Conservation (phyloP, 1,284 basidiomycete genomes). For the Trametes sp. region DNA sequence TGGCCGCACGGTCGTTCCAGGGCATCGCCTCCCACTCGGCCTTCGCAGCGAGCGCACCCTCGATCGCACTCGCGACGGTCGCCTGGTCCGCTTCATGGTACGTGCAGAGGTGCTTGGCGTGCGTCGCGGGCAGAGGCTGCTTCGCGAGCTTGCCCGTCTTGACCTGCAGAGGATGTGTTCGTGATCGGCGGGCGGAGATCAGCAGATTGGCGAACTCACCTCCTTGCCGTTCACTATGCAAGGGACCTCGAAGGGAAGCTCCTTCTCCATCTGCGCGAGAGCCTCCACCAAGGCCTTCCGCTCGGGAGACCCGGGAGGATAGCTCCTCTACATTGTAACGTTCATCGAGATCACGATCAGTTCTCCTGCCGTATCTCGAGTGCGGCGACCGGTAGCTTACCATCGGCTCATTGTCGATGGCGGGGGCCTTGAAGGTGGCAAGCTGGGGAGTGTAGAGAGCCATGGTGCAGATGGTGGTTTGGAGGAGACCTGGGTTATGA, state of each 20-base stretch:
- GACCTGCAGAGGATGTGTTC: constrained; percentile 57
- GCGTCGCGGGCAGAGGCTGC: constrained; percentile 87
- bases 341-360: constrained; percentile 4
- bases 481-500: constrained; percentile 1
- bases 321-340: constrained; percentile 53
- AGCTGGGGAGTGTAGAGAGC: constrained; percentile 66
- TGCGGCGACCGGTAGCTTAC: constrained; percentile 51
- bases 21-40: constrained; percentile 92
- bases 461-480: constrained; percentile 34
- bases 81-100: constrained; percentile 91
- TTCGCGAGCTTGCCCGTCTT: constrained; percentile 84
- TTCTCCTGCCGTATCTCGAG: background rate
- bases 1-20: constrained; percentile 96
- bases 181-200: constrained; percentile 12
- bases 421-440: constrained; percentile 84
- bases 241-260: constrained; percentile 91
- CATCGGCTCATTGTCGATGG: constrained; percentile 92
- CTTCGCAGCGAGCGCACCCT: constrained; percentile 89
- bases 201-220: constrained; percentile 53
- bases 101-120: constrained; percentile 81
- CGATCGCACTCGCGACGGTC: constrained; percentile 83
- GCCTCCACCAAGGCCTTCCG: constrained; percentile 80
- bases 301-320: constrained; percentile 84
- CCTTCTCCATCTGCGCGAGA: constrained; percentile 81
- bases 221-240: constrained; percentile 92